A percentile compares a stretch with the other conserved stretches of the same genome.
phyloP scores from a whole-genome alignment of 2,329 filamentous ascomycete genomes.

The Fusarium falciforme region DNA sequence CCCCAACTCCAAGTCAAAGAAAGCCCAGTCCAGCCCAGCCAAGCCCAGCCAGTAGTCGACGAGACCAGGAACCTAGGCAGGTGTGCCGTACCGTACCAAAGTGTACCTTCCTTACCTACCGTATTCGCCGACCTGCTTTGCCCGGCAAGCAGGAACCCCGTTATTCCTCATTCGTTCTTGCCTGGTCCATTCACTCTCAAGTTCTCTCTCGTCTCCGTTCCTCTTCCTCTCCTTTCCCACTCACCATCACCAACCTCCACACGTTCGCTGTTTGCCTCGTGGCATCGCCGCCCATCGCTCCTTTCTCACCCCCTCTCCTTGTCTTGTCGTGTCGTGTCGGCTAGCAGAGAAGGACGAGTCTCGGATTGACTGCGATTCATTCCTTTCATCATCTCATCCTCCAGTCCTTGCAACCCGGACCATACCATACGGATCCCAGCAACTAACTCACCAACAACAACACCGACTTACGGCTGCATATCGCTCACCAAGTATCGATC shows the following conservation, averaged over 20 bases:
- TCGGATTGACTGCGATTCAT: conserved; percentile 27
- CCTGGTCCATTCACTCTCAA: conserved; percentile 4
- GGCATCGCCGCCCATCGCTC: conserved; percentile 18
- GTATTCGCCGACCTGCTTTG: conserved; percentile 30
- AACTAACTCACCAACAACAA: conserved; percentile 24
- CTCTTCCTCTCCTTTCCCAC: conserved; percentile 25
- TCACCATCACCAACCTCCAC: conserved; percentile 16
- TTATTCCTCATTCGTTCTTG: conserved; percentile 24
- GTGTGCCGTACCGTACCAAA: conserved; percentile 7
- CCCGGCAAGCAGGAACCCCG: conserved; percentile 10
- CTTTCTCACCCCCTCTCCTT: conserved; percentile 20
- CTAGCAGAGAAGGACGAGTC: conserved; percentile 16
- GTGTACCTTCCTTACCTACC: conserved; percentile 16
- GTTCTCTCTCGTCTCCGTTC: conserved; percentile 7
- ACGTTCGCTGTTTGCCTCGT: conserved; percentile 26
- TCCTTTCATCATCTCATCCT: conserved; percentile 31
- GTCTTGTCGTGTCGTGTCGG: conserved; percentile 4
- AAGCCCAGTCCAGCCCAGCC: conserved; percentile 3
- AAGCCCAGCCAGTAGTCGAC: background rate
- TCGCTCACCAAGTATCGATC: conserved; percentile 40
- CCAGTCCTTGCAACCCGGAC: conserved; percentile 24
- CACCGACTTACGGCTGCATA: conserved; percentile 38
- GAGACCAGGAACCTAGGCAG: background rate
- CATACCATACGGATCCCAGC: conserved; percentile 17
- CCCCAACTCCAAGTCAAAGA: background rate